Evolutionary conservation across 352 stramenopile species (phyloP), one percentile per base, ranked within the genome.

Genomic region (Phytophthora rubi): DNA sequence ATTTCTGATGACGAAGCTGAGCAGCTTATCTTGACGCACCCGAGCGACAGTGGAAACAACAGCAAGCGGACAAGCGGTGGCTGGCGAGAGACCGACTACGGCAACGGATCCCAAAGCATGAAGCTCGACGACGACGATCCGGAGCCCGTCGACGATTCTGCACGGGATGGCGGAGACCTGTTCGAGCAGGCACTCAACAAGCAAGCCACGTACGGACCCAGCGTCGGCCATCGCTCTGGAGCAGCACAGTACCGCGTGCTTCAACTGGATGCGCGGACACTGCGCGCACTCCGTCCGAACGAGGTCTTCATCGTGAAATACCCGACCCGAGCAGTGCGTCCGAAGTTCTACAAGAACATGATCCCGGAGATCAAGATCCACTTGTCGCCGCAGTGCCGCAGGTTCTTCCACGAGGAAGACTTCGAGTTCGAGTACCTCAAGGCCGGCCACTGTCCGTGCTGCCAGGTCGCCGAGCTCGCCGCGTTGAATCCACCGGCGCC

Each of bases 341-440:
- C 69, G 16, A 89, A 86, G 48, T 97, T 83, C 76, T 97, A 90
- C 75, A 96, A 94, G 70, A 98, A 97, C 82, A 98, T 98, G 90
- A 95, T 98, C 64, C 89, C 60, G 10, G 66, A 94, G 71, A 95
- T 98, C 70, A 91, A 95, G 62, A 90, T 98, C 39, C 80, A 96
- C 65, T 73, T 97, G 52, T 98, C 88, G 23, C 91, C 83, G 26
- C 81, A 93, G 57, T 98, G 95, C 72, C 89, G 93, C 52, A 83
- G 86, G 48, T 98, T 98, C 60, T 98, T 98, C 81, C 91, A 98
- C 76, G 90, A 98, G 62, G 90, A 98, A 73, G 93, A 98, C 76
- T 98, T 98, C 68, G 96, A 99, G 81, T 97, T 98, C 49, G 90
- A 93, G 53, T 95, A 97, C 65, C 80, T 99, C 23, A 93, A 89